Evolutionary conservation across 805 yeast genomes (phyloP).

Genomic region (Candida maesae): DNA sequence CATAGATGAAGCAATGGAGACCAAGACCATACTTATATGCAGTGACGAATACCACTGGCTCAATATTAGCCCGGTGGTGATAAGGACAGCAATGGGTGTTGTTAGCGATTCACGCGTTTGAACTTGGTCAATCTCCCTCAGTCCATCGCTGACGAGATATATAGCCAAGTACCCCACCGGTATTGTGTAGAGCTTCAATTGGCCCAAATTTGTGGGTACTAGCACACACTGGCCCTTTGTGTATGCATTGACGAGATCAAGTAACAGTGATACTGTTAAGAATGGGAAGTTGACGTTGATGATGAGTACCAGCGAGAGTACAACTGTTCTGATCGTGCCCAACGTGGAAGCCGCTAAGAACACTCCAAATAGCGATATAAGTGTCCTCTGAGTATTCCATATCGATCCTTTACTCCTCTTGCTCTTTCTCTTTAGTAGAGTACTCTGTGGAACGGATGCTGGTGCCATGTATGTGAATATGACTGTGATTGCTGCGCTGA

Average conservation of each 20-base stretch:
- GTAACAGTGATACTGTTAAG: conserved; percentile 6
- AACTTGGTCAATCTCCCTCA: conserved; percentile 16
- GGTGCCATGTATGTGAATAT: conserved; percentile 9
- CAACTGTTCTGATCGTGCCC: conserved; percentile 25
- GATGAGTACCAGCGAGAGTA: conserved; percentile 19
- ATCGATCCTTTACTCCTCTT: too few species aligned
- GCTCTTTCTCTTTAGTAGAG: too few species aligned
- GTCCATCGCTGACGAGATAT: conserved; percentile 4
- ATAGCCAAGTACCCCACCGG: conserved; percentile 5
- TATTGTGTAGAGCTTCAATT: background rate
- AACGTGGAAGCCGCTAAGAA: conserved; percentile 13
- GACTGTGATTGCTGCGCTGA: conserved; percentile 15
- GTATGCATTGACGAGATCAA: conserved; percentile 15
- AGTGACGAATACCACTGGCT: conserved; percentile 4
- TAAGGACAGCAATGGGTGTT: conserved; percentile 1
- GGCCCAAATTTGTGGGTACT: background rate
- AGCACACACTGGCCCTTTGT: background rate
- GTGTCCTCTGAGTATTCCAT: conserved; percentile 5
- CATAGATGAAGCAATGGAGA: conserved; percentile 25
- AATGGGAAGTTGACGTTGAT: conserved; percentile 16
- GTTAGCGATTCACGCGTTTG: conserved; percentile 1
- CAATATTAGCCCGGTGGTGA: conserved; percentile 3
- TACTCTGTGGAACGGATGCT: too few species aligned
- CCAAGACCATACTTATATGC: conserved; percentile 25
- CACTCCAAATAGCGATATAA: conserved; percentile 11